Evolutionary conservation across 78 protist genomes (phyloP).

Genomic region (Dictyostelium discoideum): DNA sequence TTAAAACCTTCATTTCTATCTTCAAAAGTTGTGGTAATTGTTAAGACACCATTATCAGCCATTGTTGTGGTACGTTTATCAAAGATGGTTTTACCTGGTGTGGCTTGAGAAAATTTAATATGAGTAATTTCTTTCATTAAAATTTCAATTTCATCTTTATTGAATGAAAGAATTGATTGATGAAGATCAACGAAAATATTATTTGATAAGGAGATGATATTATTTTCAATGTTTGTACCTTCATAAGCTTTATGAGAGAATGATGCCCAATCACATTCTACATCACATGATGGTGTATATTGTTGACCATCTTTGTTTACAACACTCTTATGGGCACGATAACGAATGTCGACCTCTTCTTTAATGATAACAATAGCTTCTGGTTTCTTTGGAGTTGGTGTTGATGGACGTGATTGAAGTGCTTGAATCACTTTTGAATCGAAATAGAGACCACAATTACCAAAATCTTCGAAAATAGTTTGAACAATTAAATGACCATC

Average conservation of each 20-base stretch:
- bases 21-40: slow-evolving; percentile 19
- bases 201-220: not conserved
- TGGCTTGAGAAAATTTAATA: slow-evolving; percentile 18
- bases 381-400: slow-evolving; percentile 71
- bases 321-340: slow-evolving; percentile 18
- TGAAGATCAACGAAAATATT: slow-evolving; percentile 29
- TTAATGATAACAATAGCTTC: not conserved
- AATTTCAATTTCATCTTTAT: slow-evolving; percentile 14
- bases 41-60: slow-evolving; percentile 30
- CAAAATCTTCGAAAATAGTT: slow-evolving; percentile 71
- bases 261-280: slow-evolving; percentile 26
- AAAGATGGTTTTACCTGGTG: slow-evolving; percentile 62
- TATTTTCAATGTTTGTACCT: slow-evolving; percentile 22
- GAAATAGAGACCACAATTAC: slow-evolving; percentile 63
- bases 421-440: slow-evolving; percentile 67
- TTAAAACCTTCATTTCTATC: slow-evolving; percentile 68
- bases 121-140: slow-evolving; percentile 3
- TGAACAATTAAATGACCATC: slow-evolving; percentile 78
- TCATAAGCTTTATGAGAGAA: slow-evolving; percentile 39
- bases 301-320: slow-evolving; percentile 8
- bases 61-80: slow-evolving; percentile 39
- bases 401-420: slow-evolving; percentile 52
- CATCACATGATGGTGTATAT: slow-evolving; percentile 12
- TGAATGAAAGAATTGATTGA: not conserved
- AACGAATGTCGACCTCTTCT: slow-evolving; percentile 48